phyloP scores from a whole-genome alignment of 495 filamentous ascomycete species.

The Patellaria atrata region DNA sequence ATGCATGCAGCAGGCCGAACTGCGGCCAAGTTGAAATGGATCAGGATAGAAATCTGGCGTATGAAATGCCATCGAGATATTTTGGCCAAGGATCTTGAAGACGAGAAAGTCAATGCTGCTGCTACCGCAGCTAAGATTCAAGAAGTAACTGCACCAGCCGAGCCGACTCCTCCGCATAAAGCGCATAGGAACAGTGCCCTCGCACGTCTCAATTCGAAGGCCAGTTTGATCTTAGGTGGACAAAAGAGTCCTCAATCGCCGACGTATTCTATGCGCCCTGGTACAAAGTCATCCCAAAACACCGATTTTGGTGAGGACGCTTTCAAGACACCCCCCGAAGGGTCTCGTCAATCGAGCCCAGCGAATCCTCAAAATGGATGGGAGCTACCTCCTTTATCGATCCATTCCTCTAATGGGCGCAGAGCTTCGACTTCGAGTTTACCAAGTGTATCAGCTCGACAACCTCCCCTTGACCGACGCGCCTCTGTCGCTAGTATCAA shows the following conservation, averaged over 20 bases:
- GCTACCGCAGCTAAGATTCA: conserved; percentile 13
- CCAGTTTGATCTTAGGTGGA: conserved; percentile 11
- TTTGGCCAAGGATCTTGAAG: conserved; percentile 66
- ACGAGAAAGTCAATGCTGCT: conserved; percentile 37
- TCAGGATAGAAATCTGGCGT: conserved; percentile 83
- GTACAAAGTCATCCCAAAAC: conserved; percentile 16
- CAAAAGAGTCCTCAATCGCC: conserved; percentile 16
- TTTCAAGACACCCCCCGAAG: conserved; percentile 23
- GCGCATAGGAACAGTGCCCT: conserved; percentile 17
- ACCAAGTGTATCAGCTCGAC: conserved; percentile 15
- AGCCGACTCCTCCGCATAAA: conserved; percentile 8
- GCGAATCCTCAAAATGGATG: conserved; percentile 35
- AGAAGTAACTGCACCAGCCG: conserved; percentile 6
- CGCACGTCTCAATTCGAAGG: conserved; percentile 22
- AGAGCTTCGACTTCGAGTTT: conserved; percentile 25
- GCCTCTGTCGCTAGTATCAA: conserved; percentile 15
- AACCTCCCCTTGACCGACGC: conserved; percentile 11
- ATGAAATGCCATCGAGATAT: conserved; percentile 85
- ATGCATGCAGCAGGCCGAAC: conserved; percentile 72
- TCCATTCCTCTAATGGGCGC: conserved; percentile 16
- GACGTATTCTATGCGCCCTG: conserved; percentile 13
- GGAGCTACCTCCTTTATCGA: conserved; percentile 37
- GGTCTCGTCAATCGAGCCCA: conserved; percentile 20
- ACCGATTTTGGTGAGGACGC: conserved; percentile 21
- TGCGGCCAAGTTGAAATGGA: conserved; percentile 84